Conservation (phyloP, 1,284 basidiomycete species). For the Cutaneotrichosporon arboriforme region DNA sequence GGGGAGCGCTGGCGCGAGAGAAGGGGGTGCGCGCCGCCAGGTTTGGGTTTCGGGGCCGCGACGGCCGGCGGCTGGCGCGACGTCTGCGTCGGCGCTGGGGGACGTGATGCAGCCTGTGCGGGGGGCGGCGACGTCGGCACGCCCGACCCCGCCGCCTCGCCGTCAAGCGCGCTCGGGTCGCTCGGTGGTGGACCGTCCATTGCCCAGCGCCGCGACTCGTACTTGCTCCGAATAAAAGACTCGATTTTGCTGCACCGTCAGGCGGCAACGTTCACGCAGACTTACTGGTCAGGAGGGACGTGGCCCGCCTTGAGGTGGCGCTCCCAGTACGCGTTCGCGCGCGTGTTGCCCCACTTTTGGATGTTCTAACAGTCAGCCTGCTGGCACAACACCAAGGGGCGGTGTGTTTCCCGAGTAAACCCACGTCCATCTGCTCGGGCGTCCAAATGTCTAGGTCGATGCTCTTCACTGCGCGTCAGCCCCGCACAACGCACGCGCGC, state of each 20-base stretch:
- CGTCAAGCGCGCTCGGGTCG: conserved; percentile 76
- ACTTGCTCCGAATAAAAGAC: conserved; percentile 95
- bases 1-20: conserved; percentile 29
- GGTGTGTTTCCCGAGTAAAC: conserved; percentile 36
- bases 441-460: conserved; percentile 98
- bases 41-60: conserved; percentile 7
- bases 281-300: conserved; percentile 88
- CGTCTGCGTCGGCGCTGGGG: conserved; percentile 20
- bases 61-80: conserved; percentile 19
- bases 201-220: conserved; percentile 89
- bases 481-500: not conserved
- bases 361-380: conserved; percentile 54
- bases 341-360: conserved; percentile 88
- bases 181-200: conserved; percentile 74
- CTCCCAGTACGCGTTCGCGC: conserved; percentile 95
- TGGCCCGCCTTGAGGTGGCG: conserved; percentile 90
- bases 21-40: conserved; percentile 32
- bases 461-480: conserved; percentile 65
- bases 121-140: not conserved
- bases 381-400: too few species aligned
- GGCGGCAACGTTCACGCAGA: conserved; percentile 17
- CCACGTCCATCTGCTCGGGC: conserved; percentile 90
- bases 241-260: conserved; percentile 77
- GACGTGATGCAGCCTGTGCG: conserved; percentile 7
- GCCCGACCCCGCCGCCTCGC: conserved; percentile 2